These are phyloP conservation scores for Perkinsus chesapeaki DNA, from an alignment of 169 alveolate species.

Conservation along the genomic window DNA sequence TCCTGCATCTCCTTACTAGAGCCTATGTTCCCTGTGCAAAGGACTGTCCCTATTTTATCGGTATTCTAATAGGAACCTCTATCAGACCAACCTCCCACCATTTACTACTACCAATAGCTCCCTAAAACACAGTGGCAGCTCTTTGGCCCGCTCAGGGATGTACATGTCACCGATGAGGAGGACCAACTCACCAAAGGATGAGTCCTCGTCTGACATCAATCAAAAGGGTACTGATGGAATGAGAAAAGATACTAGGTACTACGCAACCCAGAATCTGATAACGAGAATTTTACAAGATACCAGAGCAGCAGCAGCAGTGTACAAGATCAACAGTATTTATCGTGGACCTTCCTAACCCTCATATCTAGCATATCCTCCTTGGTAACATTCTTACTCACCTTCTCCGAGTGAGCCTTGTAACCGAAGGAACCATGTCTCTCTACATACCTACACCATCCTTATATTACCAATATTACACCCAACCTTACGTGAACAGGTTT, in stretches of 20 bases:
- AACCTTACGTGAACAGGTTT: background rate
- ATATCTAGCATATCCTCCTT: background rate
- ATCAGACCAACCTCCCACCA: background rate
- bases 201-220: background rate
- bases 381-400: background rate
- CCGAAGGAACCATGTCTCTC: background rate
- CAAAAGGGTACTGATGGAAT: background rate
- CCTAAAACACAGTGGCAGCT: constrained; percentile 70
- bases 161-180: constrained; percentile 75
- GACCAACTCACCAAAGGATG: constrained; percentile 36
- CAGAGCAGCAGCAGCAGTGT: too few species aligned
- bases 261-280: background rate
- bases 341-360: background rate
- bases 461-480: background rate
- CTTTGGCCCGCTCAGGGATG: constrained; percentile 76
- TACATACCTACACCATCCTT: background rate
- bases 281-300: background rate
- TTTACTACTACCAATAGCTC: constrained; percentile 49
- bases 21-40: constrained; percentile 64
- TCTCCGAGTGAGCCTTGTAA: background rate
- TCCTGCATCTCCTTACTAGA: constrained; percentile 65
- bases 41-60: constrained; percentile 52
- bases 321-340: background rate
- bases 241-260: background rate
- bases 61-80: constrained; percentile 24